Evolutionary conservation across 192 early-diverging fungal species (phyloP), one percentile per base, ranked within the genome.

Genomic region (Backusella morwellensis): DNA sequence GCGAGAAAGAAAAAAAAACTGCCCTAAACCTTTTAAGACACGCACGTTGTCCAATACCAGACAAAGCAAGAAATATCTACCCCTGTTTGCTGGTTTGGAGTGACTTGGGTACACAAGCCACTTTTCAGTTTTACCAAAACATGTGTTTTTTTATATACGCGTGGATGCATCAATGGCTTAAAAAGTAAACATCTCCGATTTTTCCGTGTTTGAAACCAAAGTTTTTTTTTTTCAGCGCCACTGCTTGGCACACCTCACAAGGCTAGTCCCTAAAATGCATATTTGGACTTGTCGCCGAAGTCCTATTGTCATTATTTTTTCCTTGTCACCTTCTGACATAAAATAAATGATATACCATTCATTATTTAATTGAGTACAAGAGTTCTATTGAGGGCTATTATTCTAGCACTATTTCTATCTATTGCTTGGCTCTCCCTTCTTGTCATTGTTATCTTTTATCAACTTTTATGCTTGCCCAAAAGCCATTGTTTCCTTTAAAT

Each of bases 101-200:
- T 63, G 56, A 66, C 56, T 74, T 74, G 73, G 56, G 35, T 40
- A 63, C 73, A 74, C 73, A 74, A 66, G 73, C 56, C 73, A 74
- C 73, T 41, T 32, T 52, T 59, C 54, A 44, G 70, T 72, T 23
- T 63, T 63, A 29, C 56, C 56, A 63, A 63, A 63, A 63, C 23
- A 63, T 23, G 26, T 63, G 56, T 12, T 21, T 8, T 59, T 21
- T 59, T 50, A 14, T n/a, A 50, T 50, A 50, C 47, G 47, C 47
- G 47, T 50, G 47, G 47, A 50, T 50, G 47, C 47, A 50, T n/a
- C 47, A 50, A 50, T 50, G 47, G 54, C 54, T 68, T 68, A 68
- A 68, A 68, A 35, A 14, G 35, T 68, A 35, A n/a, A 35, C 35
- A 47, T 44, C n/a, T 44, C 26, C 70, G 26, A 59, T 21, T 7